Percentiles rank a stretch among this genome's conserved stretches.
phyloP scores from a whole-genome alignment of 75 land plant genomes.

The Pinus albicaulis region DNA sequence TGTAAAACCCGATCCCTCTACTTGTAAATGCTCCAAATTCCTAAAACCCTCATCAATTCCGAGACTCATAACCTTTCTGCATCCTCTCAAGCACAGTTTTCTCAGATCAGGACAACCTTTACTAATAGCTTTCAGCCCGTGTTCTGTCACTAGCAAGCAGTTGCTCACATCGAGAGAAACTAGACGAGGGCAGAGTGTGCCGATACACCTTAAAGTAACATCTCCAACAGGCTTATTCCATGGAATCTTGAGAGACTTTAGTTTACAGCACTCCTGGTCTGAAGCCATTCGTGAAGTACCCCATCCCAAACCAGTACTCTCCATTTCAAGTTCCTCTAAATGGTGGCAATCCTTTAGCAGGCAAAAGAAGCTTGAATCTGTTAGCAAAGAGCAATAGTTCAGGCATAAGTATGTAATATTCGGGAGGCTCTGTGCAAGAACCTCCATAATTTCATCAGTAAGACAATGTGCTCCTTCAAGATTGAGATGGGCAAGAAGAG shows the following conservation, averaged over 20 bases:
- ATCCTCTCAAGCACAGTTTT: slow-evolving; percentile 20
- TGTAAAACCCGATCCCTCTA: slow-evolving; percentile 10
- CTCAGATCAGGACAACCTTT: slow-evolving; percentile 18
- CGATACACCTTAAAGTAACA: slow-evolving; percentile 12
- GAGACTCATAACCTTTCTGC: slow-evolving; percentile 15
- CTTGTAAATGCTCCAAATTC: slow-evolving; percentile 25
- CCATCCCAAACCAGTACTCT: slow-evolving; percentile 26
- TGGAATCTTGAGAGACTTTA: slow-evolving; percentile 17
- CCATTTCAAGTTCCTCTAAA: slow-evolving; percentile 30
- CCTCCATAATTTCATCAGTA: slow-evolving; percentile 15
- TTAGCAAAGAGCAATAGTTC: slow-evolving; percentile 22
- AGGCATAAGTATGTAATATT: slow-evolving; percentile 22
- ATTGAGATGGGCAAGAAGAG: slow-evolving; percentile 11
- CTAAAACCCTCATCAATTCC: slow-evolving; percentile 5
- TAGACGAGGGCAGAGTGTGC: slow-evolving; percentile 23
- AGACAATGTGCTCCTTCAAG: slow-evolving; percentile 26
- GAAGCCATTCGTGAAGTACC: neutral
- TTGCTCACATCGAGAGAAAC: slow-evolving; percentile 20
- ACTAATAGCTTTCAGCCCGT: slow-evolving; percentile 22
- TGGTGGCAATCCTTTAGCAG: slow-evolving; percentile 15
- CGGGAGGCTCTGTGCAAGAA: slow-evolving; percentile 12
- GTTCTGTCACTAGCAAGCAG: slow-evolving; percentile 20
- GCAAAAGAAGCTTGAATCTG: slow-evolving; percentile 27
- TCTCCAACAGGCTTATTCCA: slow-evolving; percentile 20
- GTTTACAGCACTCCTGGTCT: slow-evolving; percentile 1